phyloP scores from a whole-genome alignment of 2,329 filamentous ascomycete species.

The Ophiocordyceps camponoti-leonardi region DNA sequence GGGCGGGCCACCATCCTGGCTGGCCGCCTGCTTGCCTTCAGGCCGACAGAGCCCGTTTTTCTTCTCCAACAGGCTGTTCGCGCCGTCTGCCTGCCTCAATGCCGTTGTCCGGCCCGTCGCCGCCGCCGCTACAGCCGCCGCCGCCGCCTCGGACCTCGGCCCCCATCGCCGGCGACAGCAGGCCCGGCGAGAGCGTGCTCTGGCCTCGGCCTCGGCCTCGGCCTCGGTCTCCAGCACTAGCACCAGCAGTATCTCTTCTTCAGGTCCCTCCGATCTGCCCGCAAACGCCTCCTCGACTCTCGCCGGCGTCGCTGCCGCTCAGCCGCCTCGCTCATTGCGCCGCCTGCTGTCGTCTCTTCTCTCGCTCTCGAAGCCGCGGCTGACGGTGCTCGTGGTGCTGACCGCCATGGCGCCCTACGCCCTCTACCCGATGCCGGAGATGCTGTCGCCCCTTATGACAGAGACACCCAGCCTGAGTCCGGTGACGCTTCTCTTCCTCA shows the following conservation, averaged over 20 bases:
- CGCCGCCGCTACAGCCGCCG: constrained; percentile 5
- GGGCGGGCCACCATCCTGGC: constrained; percentile 9
- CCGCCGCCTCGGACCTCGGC: constrained; percentile 9
- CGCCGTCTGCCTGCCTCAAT: constrained; percentile 19
- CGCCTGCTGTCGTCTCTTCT: constrained; percentile 67
- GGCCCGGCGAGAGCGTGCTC: constrained; percentile 8
- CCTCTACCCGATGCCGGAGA: constrained; percentile 77
- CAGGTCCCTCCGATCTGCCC: constrained; percentile 15
- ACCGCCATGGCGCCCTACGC: constrained; percentile 84
- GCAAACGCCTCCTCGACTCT: constrained; percentile 38
- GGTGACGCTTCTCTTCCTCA: constrained; percentile 82
- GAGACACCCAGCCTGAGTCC: constrained; percentile 71
- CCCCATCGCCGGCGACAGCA: constrained; percentile 17
- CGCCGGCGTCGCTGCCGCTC: constrained; percentile 30
- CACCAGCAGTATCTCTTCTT: too few relatives aligned
- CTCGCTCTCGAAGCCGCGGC: constrained; percentile 84
- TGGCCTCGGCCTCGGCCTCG: constrained; percentile 5
- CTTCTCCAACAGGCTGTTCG: constrained; percentile 17
- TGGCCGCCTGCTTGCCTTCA: constrained; percentile 10
- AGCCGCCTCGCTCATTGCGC: constrained; percentile 32
- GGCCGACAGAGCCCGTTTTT: constrained; percentile 14
- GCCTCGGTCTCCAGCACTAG: neutral
- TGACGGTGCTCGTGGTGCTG: constrained; percentile 80
- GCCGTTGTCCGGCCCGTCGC: constrained; percentile 10
- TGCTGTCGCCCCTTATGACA: constrained; percentile 51